Conservation (phyloP, 2,329 filamentous ascomycete species). For the Scortechinia acanthostroma region DNA sequence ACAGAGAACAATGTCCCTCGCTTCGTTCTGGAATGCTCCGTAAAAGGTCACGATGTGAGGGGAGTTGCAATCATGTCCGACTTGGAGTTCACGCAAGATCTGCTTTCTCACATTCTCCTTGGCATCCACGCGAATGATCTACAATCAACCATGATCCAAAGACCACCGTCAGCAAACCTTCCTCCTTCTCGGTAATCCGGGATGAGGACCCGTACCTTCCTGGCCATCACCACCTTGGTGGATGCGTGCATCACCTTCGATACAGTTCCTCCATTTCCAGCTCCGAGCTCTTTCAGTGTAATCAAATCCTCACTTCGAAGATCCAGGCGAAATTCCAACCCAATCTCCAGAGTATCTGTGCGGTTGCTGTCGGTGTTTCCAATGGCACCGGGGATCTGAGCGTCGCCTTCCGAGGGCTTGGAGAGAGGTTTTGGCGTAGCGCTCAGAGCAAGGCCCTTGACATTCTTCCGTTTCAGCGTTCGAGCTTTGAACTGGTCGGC, state of each 20-base stretch:
- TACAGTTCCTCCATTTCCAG: slow-evolving; percentile 93
- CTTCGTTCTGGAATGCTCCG: slow-evolving; percentile 91
- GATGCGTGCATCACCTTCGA: slow-evolving; percentile 95
- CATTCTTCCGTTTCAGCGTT: slow-evolving; percentile 98
- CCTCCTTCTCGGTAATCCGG: too few relatives aligned
- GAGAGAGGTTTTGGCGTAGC: slow-evolving; percentile 64
- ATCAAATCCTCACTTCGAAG: slow-evolving; percentile 86
- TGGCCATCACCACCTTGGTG: slow-evolving; percentile 92
- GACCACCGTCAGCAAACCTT: neutral
- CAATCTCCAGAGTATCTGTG: slow-evolving; percentile 77
- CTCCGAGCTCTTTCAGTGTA: slow-evolving; percentile 86
- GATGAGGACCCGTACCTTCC: slow-evolving; percentile 71
- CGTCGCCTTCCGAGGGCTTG: slow-evolving; percentile 62
- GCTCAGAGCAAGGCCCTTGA: slow-evolving; percentile 86
- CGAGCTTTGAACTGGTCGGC: slow-evolving; percentile 54
- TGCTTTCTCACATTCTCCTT: slow-evolving; percentile 95
- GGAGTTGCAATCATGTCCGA: slow-evolving; percentile 96
- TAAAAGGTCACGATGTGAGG: slow-evolving; percentile 97
- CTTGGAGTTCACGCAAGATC: slow-evolving; percentile 92
- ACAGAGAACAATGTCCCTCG: slow-evolving; percentile 97
- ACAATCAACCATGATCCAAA: neutral
- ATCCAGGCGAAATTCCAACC: slow-evolving; percentile 92
- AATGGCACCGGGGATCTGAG: slow-evolving; percentile 27
- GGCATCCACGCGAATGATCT: slow-evolving; percentile 97
- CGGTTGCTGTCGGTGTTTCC: slow-evolving; percentile 32